These are phyloP conservation scores for Plectranthus barbatus DNA, from an alignment of 257 asterid genomes.

Conservation along the genomic window DNA sequence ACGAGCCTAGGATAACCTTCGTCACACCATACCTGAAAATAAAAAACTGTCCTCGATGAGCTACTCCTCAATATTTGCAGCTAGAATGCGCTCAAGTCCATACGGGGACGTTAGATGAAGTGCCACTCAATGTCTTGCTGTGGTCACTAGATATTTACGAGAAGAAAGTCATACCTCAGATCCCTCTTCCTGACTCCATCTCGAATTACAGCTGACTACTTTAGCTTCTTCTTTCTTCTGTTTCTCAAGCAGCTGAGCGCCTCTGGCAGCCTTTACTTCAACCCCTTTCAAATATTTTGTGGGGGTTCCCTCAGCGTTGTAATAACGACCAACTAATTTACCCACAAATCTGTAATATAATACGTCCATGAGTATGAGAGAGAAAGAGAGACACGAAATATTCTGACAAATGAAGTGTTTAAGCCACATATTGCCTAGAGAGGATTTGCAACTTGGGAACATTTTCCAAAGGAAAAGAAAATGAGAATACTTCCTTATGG, in stretches of 20 bases:
- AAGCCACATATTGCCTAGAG: background rate
- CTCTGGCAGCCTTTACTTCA: constrained; percentile 92
- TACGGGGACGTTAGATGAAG: too few relatives aligned
- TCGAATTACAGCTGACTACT: constrained; percentile 72
- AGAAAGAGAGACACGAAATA: background rate
- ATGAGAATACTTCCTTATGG: too few relatives aligned
- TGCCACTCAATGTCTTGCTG: too few relatives aligned
- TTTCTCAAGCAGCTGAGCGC: constrained; percentile 79
- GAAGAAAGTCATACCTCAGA: constrained; percentile 52
- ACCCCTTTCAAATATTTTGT: constrained; percentile 82
- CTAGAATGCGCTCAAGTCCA: background rate
- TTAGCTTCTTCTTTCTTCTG: constrained; percentile 81
- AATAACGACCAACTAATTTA: constrained; percentile 75
- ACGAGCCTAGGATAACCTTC: constrained; percentile 91
- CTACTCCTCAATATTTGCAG: background rate
- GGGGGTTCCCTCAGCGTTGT: constrained; percentile 62
- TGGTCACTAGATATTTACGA: background rate
- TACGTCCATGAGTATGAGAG: background rate
- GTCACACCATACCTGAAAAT: constrained; percentile 93
- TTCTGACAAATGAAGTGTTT: background rate
- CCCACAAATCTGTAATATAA: constrained; percentile 51
- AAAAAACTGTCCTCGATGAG: background rate
- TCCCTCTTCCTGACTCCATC: constrained; percentile 91
- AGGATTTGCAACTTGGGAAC: background rate
- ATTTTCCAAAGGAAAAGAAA: background rate